Evolutionary conservation across 306 rosid genomes (phyloP).

Genomic region (Rubus idaeus): DNA sequence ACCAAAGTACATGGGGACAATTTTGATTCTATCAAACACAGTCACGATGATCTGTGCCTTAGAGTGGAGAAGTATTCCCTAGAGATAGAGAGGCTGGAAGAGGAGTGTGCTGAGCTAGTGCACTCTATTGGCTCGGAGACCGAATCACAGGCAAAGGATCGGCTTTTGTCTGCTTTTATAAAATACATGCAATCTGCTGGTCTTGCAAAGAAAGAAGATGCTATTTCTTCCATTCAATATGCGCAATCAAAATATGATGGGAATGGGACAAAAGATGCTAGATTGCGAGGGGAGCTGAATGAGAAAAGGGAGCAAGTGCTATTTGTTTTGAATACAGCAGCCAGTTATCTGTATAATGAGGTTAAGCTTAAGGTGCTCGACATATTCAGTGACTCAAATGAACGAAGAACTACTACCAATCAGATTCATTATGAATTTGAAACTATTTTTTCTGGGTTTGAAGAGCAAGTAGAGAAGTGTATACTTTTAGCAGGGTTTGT

Average conservation of each 20-base stretch:
- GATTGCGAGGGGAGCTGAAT: slow-evolving; percentile 45
- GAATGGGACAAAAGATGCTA: slow-evolving; percentile 40
- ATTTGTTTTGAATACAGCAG: slow-evolving; percentile 55
- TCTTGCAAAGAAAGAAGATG: slow-evolving; percentile 53
- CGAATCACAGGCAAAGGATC: slow-evolving; percentile 76
- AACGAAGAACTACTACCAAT: slow-evolving; percentile 44
- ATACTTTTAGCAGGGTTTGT: slow-evolving; percentile 70
- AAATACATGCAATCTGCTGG: slow-evolving; percentile 70
- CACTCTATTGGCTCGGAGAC: slow-evolving; percentile 68
- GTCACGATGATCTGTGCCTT: slow-evolving; percentile 64
- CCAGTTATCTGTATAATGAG: slow-evolving; percentile 56
- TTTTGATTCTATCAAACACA: slow-evolving; percentile 51
- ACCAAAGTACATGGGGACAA: slow-evolving; percentile 53
- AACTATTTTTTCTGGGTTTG: slow-evolving; percentile 60
- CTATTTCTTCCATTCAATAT: slow-evolving; percentile 44
- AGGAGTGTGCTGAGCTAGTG: slow-evolving; percentile 63
- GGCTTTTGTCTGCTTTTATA: slow-evolving; percentile 63
- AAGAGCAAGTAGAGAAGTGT: slow-evolving; percentile 89
- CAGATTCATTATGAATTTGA: slow-evolving; percentile 49
- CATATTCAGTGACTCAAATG: slow-evolving; percentile 40
- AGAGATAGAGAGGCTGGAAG: slow-evolving; percentile 73
- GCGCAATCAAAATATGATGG: slow-evolving; percentile 48
- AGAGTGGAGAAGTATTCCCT: slow-evolving; percentile 62
- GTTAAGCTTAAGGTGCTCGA: slow-evolving; percentile 50
- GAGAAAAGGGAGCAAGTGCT: slow-evolving; percentile 61